phyloP scores from a whole-genome alignment of 768 basidiomycete genomes.

The Imleria badia region DNA sequence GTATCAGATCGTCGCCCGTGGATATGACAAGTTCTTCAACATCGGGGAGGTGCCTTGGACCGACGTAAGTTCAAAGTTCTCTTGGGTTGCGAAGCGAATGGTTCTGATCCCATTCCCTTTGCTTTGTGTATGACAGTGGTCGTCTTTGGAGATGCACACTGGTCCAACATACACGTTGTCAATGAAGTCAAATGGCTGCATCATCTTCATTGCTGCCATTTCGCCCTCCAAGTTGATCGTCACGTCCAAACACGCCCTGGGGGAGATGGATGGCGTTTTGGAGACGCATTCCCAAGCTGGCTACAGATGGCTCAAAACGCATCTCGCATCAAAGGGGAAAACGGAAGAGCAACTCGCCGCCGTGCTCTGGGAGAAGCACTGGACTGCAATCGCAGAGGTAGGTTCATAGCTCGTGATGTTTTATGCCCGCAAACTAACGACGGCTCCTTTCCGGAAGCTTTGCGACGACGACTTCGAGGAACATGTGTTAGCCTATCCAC shows the following conservation, averaged over 20 bases:
- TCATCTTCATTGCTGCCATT: conserved; percentile 91
- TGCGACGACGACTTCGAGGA: conserved; percentile 98
- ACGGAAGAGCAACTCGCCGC: conserved; percentile 74
- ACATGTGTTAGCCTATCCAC: conserved; percentile 84
- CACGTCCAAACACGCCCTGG: conserved; percentile 92
- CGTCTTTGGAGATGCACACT: conserved; percentile 65
- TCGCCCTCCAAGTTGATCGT: conserved; percentile 72
- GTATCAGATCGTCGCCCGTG: conserved; percentile 76
- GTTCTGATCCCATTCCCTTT: neutral
- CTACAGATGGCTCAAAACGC: conserved; percentile 75
- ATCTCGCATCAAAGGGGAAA: conserved; percentile 52
- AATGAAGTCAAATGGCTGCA: conserved; percentile 94
- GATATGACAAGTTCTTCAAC: conserved; percentile 99
- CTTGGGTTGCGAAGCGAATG: neutral
- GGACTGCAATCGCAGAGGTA: conserved; percentile 93
- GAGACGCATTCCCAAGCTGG: conserved; percentile 81
- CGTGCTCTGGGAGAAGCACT: conserved; percentile 73
- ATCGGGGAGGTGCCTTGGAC: conserved; percentile 97
- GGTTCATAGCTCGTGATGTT: conserved; percentile 13
- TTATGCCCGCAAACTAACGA: neutral
- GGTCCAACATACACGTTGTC: conserved; percentile 80
- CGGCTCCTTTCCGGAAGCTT: conserved; percentile 50
- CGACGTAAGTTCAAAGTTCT: conserved; percentile 52
- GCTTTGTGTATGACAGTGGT: conserved; percentile 57
- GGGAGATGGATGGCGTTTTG: conserved; percentile 42